Base-by-base conservation (phyloP, 768 basidiomycete species). In the Arthromyces matolae region DNA sequence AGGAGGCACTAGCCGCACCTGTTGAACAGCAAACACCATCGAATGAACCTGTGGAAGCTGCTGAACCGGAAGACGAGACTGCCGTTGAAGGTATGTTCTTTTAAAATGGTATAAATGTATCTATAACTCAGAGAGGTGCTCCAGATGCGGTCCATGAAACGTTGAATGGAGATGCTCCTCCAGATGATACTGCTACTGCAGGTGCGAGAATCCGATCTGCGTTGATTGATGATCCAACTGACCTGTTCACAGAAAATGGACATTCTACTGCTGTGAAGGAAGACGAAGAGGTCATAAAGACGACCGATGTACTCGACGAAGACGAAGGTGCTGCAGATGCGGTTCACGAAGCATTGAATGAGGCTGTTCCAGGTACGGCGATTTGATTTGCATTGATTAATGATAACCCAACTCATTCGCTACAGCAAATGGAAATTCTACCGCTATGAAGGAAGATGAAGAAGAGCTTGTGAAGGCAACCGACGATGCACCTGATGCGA, bases 231-330 rank as follows among this genome's bases (percentile, higher is more conserved):
- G 12, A 12, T 13, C 8, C 6, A 12, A 41, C 29, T 33, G 10
- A 41, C 13, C 8, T n/a, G n/a, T n/a, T n/a, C n/a, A n/a, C n/a
- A n/a, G 32, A 39, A 34, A 41, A 41, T 16, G 39, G 39, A 13
- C 47, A 41, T 37, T 35, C 39, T 3, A 13, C 46, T n/a, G 46
- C 16, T 31, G 28, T 41, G 22, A 23, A 34, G 9, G 46, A 34
- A n/a, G n/a, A n/a, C n/a, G n/a, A n/a, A n/a, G n/a, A n/a, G n/a
- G n/a, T n/a, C n/a, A n/a, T n/a, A n/a, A n/a, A n/a, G n/a, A n/a
- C n/a, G n/a, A n/a, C n/a, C n/a, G n/a, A n/a, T n/a, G n/a, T n/a
- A n/a, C n/a, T n/a, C n/a, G n/a, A n/a, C n/a, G n/a, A n/a, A n/a
- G n/a, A n/a, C n/a, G n/a, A n/a, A n/a, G n/a, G n/a, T n/a, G n/a